Evolutionary conservation across 805 yeast genomes (phyloP), one percentile per base, ranked within the genome.

Genomic region (Saturnispora mendoncae): DNA sequence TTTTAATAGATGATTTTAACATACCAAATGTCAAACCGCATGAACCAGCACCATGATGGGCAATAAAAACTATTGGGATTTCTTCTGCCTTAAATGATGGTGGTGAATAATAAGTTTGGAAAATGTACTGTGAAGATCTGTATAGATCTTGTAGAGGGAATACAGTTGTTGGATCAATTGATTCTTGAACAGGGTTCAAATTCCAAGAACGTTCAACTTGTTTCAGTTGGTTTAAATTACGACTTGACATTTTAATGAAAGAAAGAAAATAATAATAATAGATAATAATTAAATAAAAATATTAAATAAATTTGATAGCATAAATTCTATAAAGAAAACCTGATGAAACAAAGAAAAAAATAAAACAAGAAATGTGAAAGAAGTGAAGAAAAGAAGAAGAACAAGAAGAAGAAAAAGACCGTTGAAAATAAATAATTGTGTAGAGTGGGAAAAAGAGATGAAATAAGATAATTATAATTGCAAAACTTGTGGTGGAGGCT

Each of bases 31-130:
- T 71, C 62, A 84, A 64, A 0, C 82, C 86, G 2, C 84, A 74
- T 0, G 97, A 87, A 0, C 97, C 98, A 1, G 96, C 97, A 2
- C 99, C 99, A 59, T 92, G 99, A 49, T 85, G 92, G 50, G 79
- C 77, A 2, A 92, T 62, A 50, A 84, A 77, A 1, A 86, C 51
- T 0, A 63, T 55, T 4, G 94, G 86, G 13, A n/a, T 28, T 4
- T 31, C 37, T 6, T 38, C n/a, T 8, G 38, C n/a, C n/a, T n/a
- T n/a, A n/a, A n/a, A 8, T 4, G 32, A 20, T 0, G 94, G 88
- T 0, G 74, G 66, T 7, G 65, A 64, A 49, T 68, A 83, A 55
- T 78, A 84, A 0, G 77, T 72, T 44, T 78, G 73, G 54, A 78
- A 74, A 6, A 44, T 35, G 29, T 61, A 58, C 0, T 62, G 15